phyloP scores from a whole-genome alignment of 2,329 filamentous ascomycete genomes.

The Hypoxylon sp. region DNA sequence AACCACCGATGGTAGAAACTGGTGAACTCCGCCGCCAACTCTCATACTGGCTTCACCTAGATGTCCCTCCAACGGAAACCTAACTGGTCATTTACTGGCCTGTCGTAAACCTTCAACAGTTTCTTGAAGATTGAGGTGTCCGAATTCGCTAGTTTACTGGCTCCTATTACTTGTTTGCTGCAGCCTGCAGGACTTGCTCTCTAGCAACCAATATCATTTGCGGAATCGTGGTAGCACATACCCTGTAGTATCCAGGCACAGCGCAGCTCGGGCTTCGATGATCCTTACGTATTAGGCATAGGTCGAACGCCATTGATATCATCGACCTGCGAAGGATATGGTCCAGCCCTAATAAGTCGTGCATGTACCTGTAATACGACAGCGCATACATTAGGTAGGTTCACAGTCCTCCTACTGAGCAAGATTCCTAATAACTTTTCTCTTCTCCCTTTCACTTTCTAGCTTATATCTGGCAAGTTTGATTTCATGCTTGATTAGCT shows the following conservation, averaged over 20 bases:
- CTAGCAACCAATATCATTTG: conserved; percentile 24
- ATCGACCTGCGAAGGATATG: conserved; percentile 25
- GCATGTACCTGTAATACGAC: conserved; percentile 29
- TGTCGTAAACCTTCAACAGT: conserved; percentile 9
- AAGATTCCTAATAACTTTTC: conserved; percentile 8
- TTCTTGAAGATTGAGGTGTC: background rate
- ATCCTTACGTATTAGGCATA: conserved; percentile 33
- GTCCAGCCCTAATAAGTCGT: conserved; percentile 27
- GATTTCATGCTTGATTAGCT: conserved; percentile 3
- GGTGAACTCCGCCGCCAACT: background rate
- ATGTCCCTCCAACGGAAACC: conserved; percentile 6
- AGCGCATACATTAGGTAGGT: conserved; percentile 21
- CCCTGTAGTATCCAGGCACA: conserved; percentile 36
- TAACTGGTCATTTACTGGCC: conserved; percentile 3
- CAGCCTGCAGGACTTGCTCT: background rate
- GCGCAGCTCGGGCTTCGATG: conserved; percentile 28
- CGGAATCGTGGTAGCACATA: conserved; percentile 31
- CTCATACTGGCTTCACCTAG: background rate
- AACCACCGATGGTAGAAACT: conserved; percentile 17
- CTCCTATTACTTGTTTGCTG: conserved; percentile 7
- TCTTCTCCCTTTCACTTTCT: conserved; percentile 15
- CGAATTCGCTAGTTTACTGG: background rate
- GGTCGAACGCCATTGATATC: conserved; percentile 41
- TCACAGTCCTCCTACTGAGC: conserved; percentile 16
- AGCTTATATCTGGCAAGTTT: conserved; percentile 12